Evolutionary conservation across 306 rosid species (phyloP).

Genomic region (Corylus avellana): DNA sequence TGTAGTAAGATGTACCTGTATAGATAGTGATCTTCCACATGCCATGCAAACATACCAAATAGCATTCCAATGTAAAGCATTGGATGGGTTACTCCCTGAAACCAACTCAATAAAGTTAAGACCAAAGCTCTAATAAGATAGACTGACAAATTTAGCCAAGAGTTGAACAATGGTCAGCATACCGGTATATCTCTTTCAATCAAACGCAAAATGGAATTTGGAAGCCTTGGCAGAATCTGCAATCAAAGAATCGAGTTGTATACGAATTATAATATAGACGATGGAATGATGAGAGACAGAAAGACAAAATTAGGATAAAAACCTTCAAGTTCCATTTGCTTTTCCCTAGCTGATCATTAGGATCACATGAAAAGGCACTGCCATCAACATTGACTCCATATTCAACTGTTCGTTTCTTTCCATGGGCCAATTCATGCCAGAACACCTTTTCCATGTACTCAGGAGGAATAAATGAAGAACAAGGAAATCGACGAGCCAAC

Average conservation of each 20-base stretch:
- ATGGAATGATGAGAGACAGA: background rate
- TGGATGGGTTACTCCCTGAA: conserved; percentile 45
- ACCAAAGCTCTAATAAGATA: background rate
- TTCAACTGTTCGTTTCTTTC: conserved; percentile 31
- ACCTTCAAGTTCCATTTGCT: conserved; percentile 52
- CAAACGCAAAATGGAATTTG: conserved; percentile 30
- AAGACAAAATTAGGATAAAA: background rate
- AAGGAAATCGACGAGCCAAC: conserved; percentile 21
- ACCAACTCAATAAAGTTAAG: background rate
- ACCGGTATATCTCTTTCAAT: conserved; percentile 37
- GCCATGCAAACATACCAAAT: conserved; percentile 58
- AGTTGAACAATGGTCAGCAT: conserved; percentile 14
- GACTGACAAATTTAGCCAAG: background rate
- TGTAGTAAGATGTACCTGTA: conserved; percentile 31
- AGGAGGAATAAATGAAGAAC: conserved; percentile 29
- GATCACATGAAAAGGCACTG: conserved; percentile 47
- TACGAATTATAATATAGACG: background rate
- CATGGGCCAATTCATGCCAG: conserved; percentile 38
- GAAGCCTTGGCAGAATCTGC: conserved; percentile 38
- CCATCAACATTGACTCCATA: conserved; percentile 46
- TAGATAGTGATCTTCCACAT: conserved; percentile 48
- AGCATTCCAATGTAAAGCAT: conserved; percentile 53
- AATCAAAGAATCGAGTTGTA: conserved; percentile 1
- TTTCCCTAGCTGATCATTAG: conserved; percentile 37
- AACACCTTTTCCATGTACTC: conserved; percentile 35